Evolutionary conservation across 2,329 filamentous ascomycete genomes (phyloP).

Genomic region (Ceratocystis ficicola): DNA sequence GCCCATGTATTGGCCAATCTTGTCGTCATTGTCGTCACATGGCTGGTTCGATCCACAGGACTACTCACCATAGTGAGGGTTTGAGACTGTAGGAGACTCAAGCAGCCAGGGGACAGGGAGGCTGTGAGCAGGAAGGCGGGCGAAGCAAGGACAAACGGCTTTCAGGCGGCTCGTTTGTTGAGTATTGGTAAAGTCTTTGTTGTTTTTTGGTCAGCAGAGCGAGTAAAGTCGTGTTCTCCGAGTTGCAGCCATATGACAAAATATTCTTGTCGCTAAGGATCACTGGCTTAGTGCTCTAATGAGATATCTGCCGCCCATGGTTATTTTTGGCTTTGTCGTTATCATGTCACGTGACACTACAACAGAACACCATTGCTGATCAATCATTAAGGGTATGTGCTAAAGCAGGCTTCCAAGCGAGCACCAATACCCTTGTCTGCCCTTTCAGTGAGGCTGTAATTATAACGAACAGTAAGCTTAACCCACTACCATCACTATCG

Average conservation of each 20-base stretch:
- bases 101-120: not conserved
- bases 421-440: not conserved
- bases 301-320: not conserved
- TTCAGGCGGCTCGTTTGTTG: not conserved
- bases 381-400: too few relatives aligned
- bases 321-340: not conserved
- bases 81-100: not conserved
- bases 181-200: not conserved
- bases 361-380: not conserved
- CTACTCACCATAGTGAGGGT: slow-evolving; percentile 17
- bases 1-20: too few relatives aligned
- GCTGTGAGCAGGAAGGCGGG: not conserved
- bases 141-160: not conserved
- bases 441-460: slow-evolving; percentile 2
- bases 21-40: not conserved
- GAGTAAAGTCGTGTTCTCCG: not conserved
- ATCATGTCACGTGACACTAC: too few relatives aligned
- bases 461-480: not conserved
- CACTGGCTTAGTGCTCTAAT: not conserved
- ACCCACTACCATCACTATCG: not conserved
- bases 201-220: not conserved
- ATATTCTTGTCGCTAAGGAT: slow-evolving; percentile 9
- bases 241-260: not conserved
- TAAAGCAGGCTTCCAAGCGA: too few relatives aligned
- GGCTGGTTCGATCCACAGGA: not conserved